A percentile compares a stretch with the other conserved stretches of the same genome.
Evolutionary conservation across 2,329 filamentous ascomycete genomes (phyloP).

Genomic region (Colletotrichum filicis): DNA sequence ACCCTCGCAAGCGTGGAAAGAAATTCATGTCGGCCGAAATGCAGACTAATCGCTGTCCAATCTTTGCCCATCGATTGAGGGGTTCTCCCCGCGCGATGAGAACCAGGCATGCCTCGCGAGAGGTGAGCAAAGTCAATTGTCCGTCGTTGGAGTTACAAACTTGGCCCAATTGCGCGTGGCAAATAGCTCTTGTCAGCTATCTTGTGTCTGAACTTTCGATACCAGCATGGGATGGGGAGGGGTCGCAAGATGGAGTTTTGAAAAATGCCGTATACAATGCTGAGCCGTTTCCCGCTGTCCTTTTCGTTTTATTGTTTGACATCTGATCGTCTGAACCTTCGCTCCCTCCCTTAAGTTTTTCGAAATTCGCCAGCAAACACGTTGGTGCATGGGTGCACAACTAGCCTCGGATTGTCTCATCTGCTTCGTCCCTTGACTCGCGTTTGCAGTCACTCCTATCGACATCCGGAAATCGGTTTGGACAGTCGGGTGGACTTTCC

Average conservation of each 20-base stretch:
- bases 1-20: slow-evolving; percentile 28
- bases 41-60: slow-evolving; percentile 35
- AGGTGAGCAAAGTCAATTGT: slow-evolving; percentile 12
- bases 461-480: neutral
- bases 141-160: slow-evolving; percentile 4
- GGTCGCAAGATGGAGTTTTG: slow-evolving; percentile 9
- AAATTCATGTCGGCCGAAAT: slow-evolving; percentile 23
- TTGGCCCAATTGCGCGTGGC: slow-evolving; percentile 23
- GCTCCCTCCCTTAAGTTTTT: slow-evolving; percentile 5
- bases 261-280: slow-evolving; percentile 22
- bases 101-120: slow-evolving; percentile 21
- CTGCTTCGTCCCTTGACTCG: slow-evolving; percentile 19
- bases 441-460: slow-evolving; percentile 7
- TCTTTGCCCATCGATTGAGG: slow-evolving; percentile 29
- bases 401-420: slow-evolving; percentile 17
- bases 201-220: slow-evolving; percentile 4
- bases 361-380: neutral
- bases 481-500: neutral
- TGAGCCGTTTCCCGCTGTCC: slow-evolving; percentile 8
- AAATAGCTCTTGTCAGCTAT: slow-evolving; percentile 33
- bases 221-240: slow-evolving; percentile 20
- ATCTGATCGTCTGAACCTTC: slow-evolving; percentile 26
- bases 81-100: slow-evolving; percentile 24
- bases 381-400: neutral
- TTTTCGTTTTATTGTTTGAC: neutral